phyloP scores from a whole-genome alignment of 768 basidiomycete species.

The Solioccasus polychromus region DNA sequence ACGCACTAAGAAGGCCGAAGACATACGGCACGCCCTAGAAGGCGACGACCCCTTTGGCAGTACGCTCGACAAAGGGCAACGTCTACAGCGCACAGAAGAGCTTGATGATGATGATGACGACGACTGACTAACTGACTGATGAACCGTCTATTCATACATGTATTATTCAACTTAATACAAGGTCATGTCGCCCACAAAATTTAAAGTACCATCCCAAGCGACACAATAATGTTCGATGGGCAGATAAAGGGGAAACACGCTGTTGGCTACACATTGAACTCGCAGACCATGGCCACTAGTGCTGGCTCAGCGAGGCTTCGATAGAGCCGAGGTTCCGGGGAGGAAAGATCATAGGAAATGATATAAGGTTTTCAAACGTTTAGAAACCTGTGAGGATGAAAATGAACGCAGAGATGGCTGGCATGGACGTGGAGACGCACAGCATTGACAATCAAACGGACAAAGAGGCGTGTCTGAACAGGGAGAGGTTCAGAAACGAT shows the following conservation, averaged over 20 bases:
- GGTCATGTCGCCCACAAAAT: slow-evolving; percentile 21
- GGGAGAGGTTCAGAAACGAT: slow-evolving; percentile 22
- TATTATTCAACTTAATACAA: slow-evolving; percentile 3
- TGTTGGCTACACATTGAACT: slow-evolving; percentile 70
- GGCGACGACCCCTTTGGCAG: slow-evolving; percentile 72
- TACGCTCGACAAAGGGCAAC: slow-evolving; percentile 39
- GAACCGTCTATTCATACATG: neutral
- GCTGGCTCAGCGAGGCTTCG: slow-evolving; percentile 50
- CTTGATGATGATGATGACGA: slow-evolving; percentile 56
- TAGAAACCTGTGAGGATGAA: slow-evolving; percentile 25
- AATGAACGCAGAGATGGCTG: neutral
- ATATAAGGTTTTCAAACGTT: slow-evolving; percentile 3
- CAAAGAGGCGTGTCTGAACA: slow-evolving; percentile 73
- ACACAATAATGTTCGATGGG: slow-evolving; percentile 22
- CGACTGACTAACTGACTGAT: too few species aligned
- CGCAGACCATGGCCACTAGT: slow-evolving; percentile 38
- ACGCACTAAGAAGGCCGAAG: slow-evolving; percentile 57
- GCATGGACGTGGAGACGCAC: slow-evolving; percentile 43
- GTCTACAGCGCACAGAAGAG: slow-evolving; percentile 28
- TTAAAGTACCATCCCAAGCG: slow-evolving; percentile 18
- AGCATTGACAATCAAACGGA: slow-evolving; percentile 89
- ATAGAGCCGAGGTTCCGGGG: slow-evolving; percentile 42
- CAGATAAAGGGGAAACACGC: slow-evolving; percentile 19
- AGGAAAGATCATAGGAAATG: too few species aligned
- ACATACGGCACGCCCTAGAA: slow-evolving; percentile 42